Percentiles rank a stretch among this genome's conserved stretches.
These are phyloP conservation scores for Aciculosporium take DNA, from an alignment of 2,329 filamentous ascomycete genomes.

Conservation along the genomic window DNA sequence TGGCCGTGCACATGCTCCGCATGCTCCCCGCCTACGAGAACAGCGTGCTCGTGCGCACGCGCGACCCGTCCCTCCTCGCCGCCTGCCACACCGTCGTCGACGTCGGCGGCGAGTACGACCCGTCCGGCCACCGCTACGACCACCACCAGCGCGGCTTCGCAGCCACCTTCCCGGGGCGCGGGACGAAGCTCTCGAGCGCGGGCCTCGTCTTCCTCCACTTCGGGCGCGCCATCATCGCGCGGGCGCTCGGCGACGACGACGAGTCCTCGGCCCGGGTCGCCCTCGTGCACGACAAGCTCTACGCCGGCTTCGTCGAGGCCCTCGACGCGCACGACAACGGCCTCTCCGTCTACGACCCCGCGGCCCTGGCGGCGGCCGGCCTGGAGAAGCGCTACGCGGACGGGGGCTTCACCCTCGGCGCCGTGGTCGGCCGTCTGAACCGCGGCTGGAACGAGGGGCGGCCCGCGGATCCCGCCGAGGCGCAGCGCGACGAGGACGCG, in stretches of 20 bases:
- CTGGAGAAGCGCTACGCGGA: conserved; percentile 73
- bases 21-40: conserved; percentile 66
- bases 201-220: conserved; percentile 95
- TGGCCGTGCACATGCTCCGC: conserved; percentile 91
- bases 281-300: conserved; percentile 75
- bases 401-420: conserved; percentile 70
- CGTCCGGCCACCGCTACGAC: conserved; percentile 66
- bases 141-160: conserved; percentile 92
- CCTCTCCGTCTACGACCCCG: conserved; percentile 66
- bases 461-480: conserved; percentile 34
- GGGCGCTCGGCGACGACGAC: conserved; percentile 34
- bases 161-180: conserved; percentile 68
- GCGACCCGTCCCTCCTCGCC: conserved; percentile 63
- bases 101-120: conserved; percentile 89
- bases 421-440: conserved; percentile 70
- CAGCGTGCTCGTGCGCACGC: conserved; percentile 68
- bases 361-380: conserved; percentile 51
- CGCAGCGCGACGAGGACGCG: conserved; percentile 64
- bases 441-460: conserved; percentile 60
- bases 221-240: conserved; percentile 67
- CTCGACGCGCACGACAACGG: conserved; percentile 98
- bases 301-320: conserved; percentile 86
- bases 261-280: conserved; percentile 56
- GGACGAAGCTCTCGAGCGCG: conserved; percentile 84
- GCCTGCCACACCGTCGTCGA: conserved; percentile 92